These are phyloP conservation scores for Micractinium sp. DNA, from an alignment of 139 green algal genomes.

Conservation along the genomic window DNA sequence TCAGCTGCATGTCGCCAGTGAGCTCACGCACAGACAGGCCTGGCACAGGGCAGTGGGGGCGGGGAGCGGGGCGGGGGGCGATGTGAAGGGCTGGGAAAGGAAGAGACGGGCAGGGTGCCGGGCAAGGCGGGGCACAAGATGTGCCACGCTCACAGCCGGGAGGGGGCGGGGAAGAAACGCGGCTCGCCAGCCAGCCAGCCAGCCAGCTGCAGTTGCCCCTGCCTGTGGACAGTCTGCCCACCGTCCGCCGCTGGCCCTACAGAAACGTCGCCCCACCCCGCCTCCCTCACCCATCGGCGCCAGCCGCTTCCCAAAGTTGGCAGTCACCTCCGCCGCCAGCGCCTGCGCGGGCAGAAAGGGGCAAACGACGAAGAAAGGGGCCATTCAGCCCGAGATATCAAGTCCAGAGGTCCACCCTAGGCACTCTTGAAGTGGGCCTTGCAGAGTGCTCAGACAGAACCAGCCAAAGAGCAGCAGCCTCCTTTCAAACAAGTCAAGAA, in stretches of 20 bases:
- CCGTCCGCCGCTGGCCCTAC: background rate
- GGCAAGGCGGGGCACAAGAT: too few relatives aligned
- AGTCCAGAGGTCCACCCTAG: too few relatives aligned
- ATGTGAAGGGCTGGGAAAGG: too few relatives aligned
- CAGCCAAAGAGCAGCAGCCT: too few relatives aligned
- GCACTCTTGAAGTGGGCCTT: too few relatives aligned
- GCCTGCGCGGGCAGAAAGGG: constrained; percentile 45
- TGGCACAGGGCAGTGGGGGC: constrained; percentile 6
- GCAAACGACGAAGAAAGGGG: too few relatives aligned
- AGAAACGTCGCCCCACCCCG: background rate
- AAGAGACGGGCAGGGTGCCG: too few relatives aligned
- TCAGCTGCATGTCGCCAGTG: constrained; percentile 97
- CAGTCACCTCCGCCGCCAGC: constrained; percentile 88
- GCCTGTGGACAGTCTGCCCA: background rate
- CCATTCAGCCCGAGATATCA: too few relatives aligned
- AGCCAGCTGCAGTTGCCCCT: background rate
- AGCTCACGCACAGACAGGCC: constrained; percentile 87
- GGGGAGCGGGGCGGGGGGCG: too few relatives aligned
- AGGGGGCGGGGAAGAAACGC: background rate
- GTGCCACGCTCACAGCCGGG: background rate
- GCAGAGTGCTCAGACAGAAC: too few relatives aligned
- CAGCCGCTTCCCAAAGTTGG: constrained; percentile 87
- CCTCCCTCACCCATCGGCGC: constrained; percentile 73
- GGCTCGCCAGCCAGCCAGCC: background rate
- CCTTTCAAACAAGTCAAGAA: too few relatives aligned